Percentiles rank a stretch among this genome's conserved stretches.
Conservation (phyloP, 768 basidiomycete species). For the Hypholoma fasciculare region DNA sequence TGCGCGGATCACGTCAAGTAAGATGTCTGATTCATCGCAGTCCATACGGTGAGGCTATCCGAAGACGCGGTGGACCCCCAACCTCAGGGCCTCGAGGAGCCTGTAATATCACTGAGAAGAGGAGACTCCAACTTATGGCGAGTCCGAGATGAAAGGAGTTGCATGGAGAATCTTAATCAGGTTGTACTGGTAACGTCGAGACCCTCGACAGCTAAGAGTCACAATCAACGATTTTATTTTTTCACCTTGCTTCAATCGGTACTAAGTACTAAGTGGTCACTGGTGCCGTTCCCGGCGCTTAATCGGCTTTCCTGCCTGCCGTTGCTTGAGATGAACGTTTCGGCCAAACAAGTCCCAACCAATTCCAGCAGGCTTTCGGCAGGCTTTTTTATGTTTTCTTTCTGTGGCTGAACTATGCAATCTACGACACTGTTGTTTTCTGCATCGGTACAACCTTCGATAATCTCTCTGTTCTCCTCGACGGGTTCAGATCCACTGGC, state of each 20-base stretch:
- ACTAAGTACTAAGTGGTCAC: background rate
- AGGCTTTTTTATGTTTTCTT: no score
- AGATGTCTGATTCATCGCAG: background rate
- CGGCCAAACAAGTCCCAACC: background rate
- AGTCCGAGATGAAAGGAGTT: slow-evolving; percentile 10
- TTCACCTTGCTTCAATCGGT: no score
- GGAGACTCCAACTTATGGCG: background rate
- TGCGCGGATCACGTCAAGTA: background rate
- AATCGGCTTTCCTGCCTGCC: background rate
- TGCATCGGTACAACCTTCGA: slow-evolving; percentile 55
- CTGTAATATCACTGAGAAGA: background rate
- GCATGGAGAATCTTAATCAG: slow-evolving; percentile 5
- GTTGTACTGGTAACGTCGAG: background rate
- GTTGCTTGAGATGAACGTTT: background rate
- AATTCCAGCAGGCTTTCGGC: no score
- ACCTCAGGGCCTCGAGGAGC: background rate
- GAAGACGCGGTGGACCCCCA: background rate
- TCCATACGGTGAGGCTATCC: background rate
- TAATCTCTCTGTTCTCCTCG: slow-evolving; percentile 77
- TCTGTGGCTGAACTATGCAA: no score
- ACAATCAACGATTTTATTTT: background rate
- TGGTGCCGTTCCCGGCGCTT: background rate
- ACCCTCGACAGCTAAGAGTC: slow-evolving; percentile 2
- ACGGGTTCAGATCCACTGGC: slow-evolving; percentile 62
- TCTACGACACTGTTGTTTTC: slow-evolving; percentile 46